Percentiles rank a stretch among this genome's conserved stretches.
phyloP scores from a whole-genome alignment of 176 grass and related monocot species.

The maize (Zea mays) region Zm-B73-REFERENCE-NAM-5.0 NC_050097.1:12164001-12164500 shows the following conservation, averaged over 20 bases:
- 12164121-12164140: not conserved
- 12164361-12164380: not conserved
- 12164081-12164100: not conserved
- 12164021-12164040: not conserved
- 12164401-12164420: too few species aligned
- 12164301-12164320: not conserved
- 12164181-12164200: constrained; percentile 1
- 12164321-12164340: not conserved
- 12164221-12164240: not conserved
- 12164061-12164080: not conserved
- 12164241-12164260: not conserved
- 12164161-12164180: not conserved
- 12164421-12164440: not conserved
- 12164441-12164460: too few species aligned
- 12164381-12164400: too few species aligned
- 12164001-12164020: not conserved
- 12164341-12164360: not conserved
- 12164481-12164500: too few species aligned
- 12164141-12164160: not conserved
- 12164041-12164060: not conserved
- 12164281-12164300: constrained; percentile 9
- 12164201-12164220: too few species aligned
- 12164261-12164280: not conserved
- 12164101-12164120: not conserved
- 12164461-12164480: too few species aligned